Evolutionary conservation across 2,329 filamentous ascomycete genomes (phyloP).

Genomic region (Aspergillus vadensis): DNA sequence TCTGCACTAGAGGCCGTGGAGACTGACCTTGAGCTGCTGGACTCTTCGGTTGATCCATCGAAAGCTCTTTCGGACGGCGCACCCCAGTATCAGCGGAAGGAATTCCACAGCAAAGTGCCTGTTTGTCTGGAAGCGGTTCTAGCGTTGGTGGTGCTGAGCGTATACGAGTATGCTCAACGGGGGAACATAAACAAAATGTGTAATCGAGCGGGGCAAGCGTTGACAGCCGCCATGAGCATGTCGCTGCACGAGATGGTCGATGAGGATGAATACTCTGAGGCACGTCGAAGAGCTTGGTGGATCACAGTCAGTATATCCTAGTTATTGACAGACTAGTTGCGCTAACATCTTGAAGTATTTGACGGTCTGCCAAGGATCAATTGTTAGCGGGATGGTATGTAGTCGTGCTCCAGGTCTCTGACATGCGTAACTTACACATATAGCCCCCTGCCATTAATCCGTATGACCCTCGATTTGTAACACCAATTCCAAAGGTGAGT

Average conservation of each 20-base stretch:
- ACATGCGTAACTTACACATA: conserved; percentile 4
- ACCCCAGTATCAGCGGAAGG: conserved; percentile 11
- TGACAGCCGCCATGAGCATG: conserved; percentile 31
- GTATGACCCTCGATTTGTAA: conserved; percentile 29
- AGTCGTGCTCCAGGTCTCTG: neutral
- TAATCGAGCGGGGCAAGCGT: conserved; percentile 31
- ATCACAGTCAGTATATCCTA: conserved; percentile 26
- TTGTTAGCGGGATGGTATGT: conserved; percentile 54
- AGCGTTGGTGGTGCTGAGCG: conserved; percentile 30
- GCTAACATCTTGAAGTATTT: conserved; percentile 43
- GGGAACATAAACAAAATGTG: conserved; percentile 35
- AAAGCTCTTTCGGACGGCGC: neutral
- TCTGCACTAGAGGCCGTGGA: conserved; percentile 29
- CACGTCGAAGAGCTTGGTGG: conserved; percentile 32
- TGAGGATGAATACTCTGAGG: conserved; percentile 26
- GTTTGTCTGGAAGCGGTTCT: conserved; percentile 29
- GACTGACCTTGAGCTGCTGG: conserved; percentile 27
- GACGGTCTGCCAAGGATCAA: conserved; percentile 54
- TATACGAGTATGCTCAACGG: conserved; percentile 36
- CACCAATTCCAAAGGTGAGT: conserved; percentile 22
- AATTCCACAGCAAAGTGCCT: conserved; percentile 23
- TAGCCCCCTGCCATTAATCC: conserved; percentile 20
- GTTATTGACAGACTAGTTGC: no score
- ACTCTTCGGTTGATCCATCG: conserved; percentile 1
- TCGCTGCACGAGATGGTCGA: conserved; percentile 27